Percentiles rank a stretch among this genome's conserved stretches.
Conservation (phyloP, 345 rosid genomes). For the Murraya paniculata region DNA sequence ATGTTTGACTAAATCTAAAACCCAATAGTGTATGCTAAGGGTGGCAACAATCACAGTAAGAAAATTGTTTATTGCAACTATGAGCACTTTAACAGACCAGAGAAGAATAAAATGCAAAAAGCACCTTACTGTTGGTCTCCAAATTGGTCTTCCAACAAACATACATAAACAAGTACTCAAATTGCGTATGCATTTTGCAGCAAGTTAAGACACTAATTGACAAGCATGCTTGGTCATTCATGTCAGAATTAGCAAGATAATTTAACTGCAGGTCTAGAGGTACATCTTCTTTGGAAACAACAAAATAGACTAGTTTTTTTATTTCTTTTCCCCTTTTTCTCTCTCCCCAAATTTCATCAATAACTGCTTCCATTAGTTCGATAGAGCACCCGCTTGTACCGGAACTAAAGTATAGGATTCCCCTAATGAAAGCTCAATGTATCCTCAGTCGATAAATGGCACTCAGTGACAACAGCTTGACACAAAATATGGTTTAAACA, state of each 20-base stretch:
- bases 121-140: neutral
- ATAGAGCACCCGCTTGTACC: neutral
- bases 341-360: too few relatives aligned
- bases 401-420: neutral
- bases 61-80: neutral
- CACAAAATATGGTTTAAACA: constrained; percentile 1
- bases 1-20: neutral
- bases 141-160: neutral
- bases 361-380: neutral
- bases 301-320: neutral
- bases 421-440: constrained; percentile 12
- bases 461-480: constrained; percentile 22
- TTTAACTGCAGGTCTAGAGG: neutral
- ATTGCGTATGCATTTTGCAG: neutral
- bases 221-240: neutral
- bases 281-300: neutral
- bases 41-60: neutral
- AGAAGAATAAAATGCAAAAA: neutral
- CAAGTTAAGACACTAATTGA: neutral
- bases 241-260: neutral
- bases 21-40: neutral
- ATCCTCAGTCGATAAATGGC: constrained; percentile 48
- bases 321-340: too few relatives aligned
- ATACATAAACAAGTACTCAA: neutral
- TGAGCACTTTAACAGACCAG: neutral